phyloP scores from a whole-genome alignment of 2,329 filamentous ascomycete genomes.

The Verticillium klebahnii region DNA sequence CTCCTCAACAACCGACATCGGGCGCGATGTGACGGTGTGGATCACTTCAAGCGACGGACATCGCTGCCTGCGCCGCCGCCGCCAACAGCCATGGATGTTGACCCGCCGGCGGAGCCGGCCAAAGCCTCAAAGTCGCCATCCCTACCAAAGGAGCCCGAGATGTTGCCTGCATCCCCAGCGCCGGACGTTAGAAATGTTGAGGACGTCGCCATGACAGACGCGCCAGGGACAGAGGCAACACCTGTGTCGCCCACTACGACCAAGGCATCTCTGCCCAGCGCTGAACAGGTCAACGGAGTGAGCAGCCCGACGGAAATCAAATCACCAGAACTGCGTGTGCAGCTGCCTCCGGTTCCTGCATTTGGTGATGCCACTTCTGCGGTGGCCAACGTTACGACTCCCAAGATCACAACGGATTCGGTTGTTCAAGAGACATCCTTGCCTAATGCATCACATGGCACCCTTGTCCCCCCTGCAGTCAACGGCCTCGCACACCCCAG shows the following conservation, averaged over 20 bases:
- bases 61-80: slow-evolving; percentile 22
- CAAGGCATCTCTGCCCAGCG: not conserved
- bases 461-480: slow-evolving; percentile 35
- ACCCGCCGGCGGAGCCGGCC: slow-evolving; percentile 29
- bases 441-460: slow-evolving; percentile 30
- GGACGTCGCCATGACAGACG: slow-evolving; percentile 18
- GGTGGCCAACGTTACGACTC: slow-evolving; percentile 34
- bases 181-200: not conserved
- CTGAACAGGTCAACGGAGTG: slow-evolving; percentile 7
- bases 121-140: not conserved
- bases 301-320: slow-evolving; percentile 9
- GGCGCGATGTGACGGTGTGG: slow-evolving; percentile 33
- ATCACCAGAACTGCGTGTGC: slow-evolving; percentile 44
- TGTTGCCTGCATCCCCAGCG: slow-evolving; percentile 2
- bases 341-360: slow-evolving; percentile 50
- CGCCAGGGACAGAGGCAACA: slow-evolving; percentile 22
- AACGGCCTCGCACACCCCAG: slow-evolving; percentile 47
- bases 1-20: slow-evolving; percentile 45
- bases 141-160: slow-evolving; percentile 6
- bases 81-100: slow-evolving; percentile 33
- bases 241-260: slow-evolving; percentile 18
- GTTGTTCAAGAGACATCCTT: slow-evolving; percentile 47
- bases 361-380: slow-evolving; percentile 37
- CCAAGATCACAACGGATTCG: slow-evolving; percentile 39
- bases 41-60: slow-evolving; percentile 23